Conservation (phyloP, 768 basidiomycete species). For the Agrocybe praecox region DNA sequence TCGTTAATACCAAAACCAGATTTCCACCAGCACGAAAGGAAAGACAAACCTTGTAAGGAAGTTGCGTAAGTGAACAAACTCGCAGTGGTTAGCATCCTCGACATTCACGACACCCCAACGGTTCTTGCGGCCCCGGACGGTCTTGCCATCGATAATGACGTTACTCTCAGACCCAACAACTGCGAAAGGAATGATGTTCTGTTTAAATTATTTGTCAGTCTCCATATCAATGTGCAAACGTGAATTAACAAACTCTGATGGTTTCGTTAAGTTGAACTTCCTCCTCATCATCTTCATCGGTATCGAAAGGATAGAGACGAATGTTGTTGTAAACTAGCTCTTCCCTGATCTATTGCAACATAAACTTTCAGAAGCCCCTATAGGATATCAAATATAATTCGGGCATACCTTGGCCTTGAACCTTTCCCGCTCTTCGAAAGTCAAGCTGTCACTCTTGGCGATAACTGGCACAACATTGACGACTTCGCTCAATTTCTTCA, state of each 20-base stretch:
- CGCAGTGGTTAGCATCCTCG: conserved; percentile 95
- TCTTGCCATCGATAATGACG: conserved; percentile 94
- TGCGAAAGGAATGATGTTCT: conserved; percentile 96
- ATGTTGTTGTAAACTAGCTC: conserved; percentile 93
- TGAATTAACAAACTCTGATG: conserved; percentile 76
- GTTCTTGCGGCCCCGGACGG: conserved; percentile 95
- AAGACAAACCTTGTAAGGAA: conserved; percentile 82
- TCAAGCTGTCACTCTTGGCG: conserved; percentile 95
- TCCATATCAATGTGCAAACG: neutral
- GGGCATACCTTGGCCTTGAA: conserved; percentile 87
- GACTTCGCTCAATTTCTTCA: conserved; percentile 98
- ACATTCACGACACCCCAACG: conserved; percentile 99
- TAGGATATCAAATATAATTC: neutral
- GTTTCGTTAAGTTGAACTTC: conserved; percentile 87
- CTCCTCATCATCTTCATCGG: conserved; percentile 93
- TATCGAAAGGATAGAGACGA: conserved; percentile 95
- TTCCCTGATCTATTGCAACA: conserved; percentile 73
- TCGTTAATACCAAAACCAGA: neutral
- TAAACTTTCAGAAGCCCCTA: neutral
- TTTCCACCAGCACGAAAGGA: neutral
- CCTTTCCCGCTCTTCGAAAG: conserved; percentile 85
- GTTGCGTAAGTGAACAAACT: conserved; percentile 96
- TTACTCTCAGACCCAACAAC: conserved; percentile 96
- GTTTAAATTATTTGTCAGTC: neutral
- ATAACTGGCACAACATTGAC: conserved; percentile 99